phyloP scores from a whole-genome alignment of 2,329 filamentous ascomycete genomes.

The Penicillium decumbens region DNA sequence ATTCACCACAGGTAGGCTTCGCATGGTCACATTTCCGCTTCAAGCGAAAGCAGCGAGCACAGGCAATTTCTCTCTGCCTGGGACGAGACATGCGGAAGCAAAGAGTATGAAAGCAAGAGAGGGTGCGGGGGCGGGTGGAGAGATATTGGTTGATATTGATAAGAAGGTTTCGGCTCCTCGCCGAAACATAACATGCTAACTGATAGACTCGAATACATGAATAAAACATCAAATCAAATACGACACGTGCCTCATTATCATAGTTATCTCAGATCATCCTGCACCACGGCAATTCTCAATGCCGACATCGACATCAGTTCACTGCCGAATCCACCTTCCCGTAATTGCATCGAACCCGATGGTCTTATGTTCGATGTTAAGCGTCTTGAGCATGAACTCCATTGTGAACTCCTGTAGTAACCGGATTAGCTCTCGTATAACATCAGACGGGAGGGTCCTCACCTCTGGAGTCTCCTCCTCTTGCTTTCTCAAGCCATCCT shows the following conservation, averaged over 20 bases:
- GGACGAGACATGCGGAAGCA: conserved; percentile 18
- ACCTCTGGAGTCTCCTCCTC: conserved; percentile 28
- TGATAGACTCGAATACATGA: neutral
- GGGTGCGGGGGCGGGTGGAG: conserved; percentile 16
- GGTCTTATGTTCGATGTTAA: conserved; percentile 59
- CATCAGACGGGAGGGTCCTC: neutral
- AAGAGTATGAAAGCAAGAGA: neutral
- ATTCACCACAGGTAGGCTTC: conserved; percentile 29
- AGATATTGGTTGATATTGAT: conserved; percentile 13
- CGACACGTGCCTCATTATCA: neutral
- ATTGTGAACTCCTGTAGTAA: conserved; percentile 58
- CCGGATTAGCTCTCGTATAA: neutral
- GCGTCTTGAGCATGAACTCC: conserved; percentile 62
- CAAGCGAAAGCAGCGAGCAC: conserved; percentile 27
- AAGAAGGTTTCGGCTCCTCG: conserved; percentile 13
- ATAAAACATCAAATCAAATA: neutral
- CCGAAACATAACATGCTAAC: neutral
- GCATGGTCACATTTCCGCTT: conserved; percentile 30
- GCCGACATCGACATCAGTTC: neutral
- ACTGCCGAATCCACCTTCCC: conserved; percentile 52
- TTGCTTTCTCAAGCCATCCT: conserved; percentile 33
- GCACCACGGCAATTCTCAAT: neutral
- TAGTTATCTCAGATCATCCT: neutral
- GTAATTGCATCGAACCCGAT: conserved; percentile 59
- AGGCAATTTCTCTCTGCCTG: conserved; percentile 25